A percentile compares a stretch with the other conserved stretches of the same genome.
phyloP scores from a whole-genome alignment of 257 asterid genomes.

The Solanum chilense region DNA sequence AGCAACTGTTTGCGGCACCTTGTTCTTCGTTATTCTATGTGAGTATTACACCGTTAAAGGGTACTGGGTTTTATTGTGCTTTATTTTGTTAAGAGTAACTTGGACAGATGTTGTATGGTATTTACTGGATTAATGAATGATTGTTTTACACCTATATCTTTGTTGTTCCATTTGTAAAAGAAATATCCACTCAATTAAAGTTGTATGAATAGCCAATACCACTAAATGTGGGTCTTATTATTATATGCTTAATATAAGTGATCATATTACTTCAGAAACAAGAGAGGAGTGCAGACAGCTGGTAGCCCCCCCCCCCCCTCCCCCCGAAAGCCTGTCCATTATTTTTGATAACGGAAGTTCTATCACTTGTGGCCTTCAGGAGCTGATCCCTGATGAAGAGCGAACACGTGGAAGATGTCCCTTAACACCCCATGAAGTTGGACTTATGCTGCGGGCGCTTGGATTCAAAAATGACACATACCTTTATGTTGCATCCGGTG shows the following conservation, averaged over 20 bases:
- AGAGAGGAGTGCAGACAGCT: background rate
- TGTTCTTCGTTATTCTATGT: background rate
- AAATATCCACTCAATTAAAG: background rate
- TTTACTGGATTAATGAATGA: background rate
- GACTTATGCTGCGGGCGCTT: slow-evolving; percentile 89
- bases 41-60: background rate
- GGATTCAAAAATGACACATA: slow-evolving; percentile 78
- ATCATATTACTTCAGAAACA: background rate
- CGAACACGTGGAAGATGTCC: slow-evolving; percentile 93
- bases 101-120: background rate
- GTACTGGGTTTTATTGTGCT: background rate
- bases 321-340: background rate
- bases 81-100: background rate
- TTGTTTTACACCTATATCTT: background rate
- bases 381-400: slow-evolving; percentile 89
- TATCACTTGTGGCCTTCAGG: slow-evolving; percentile 27
- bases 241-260: background rate
- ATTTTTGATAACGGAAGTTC: background rate
- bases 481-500: slow-evolving; percentile 96
- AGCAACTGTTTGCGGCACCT: background rate
- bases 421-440: slow-evolving; percentile 94
- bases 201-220: background rate
- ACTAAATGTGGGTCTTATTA: background rate
- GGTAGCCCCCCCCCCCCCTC: background rate
- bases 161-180: background rate